Base-by-base conservation (phyloP, 2,329 filamentous ascomycete species). In the Ascochyta viciae-villosae region DNA sequence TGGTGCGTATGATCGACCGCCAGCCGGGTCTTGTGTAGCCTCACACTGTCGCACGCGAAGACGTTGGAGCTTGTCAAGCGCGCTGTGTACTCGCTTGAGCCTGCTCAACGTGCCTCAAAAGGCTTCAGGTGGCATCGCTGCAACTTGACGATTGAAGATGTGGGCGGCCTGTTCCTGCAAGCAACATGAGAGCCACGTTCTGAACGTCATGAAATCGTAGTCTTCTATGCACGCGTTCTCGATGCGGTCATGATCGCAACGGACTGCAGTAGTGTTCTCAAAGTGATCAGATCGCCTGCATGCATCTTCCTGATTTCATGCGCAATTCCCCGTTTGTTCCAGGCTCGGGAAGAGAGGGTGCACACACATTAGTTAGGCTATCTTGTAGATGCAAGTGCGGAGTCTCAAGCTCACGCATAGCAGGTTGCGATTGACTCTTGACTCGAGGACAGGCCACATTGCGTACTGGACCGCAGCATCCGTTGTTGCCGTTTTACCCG, bases 401-500 rank as follows among this genome's bases (percentile, higher is more conserved):
- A 38, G 23, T 10, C 19, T 48, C 38, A 34, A 12, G 10, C 12
- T 27, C 39, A n/a, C 23, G 10, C 4, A 16, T 3, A 29, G 26
- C 15, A 47, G 15, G 35, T 35, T 34, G 46, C 34, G 38, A 13
- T 37, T 34, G 29, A 42, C 37, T 0, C 33, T 31, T 40, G 41
- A 27, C 12, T 44, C 24, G 27, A 43, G 19, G 35, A 37, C 23
- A 46, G 19, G 7, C 13, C 29, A 31, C 37, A 23, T 41, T 26
- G 16, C 23, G 39, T 33, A 24, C n/a, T 43, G 13, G 8, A 34
- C 24, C 19, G 31, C 16, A 39, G 3, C 23, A 41, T 38, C 24
- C 37, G 37, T 33, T 43, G 31, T n/a, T 56, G 37, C 53, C 53
- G 53, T 39, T 15, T 38, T 51, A 56, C 7, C 53, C 53, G 53